phyloP scores from a whole-genome alignment of 2,329 filamentous ascomycete species.

The Penicillium brasilianum region DNA sequence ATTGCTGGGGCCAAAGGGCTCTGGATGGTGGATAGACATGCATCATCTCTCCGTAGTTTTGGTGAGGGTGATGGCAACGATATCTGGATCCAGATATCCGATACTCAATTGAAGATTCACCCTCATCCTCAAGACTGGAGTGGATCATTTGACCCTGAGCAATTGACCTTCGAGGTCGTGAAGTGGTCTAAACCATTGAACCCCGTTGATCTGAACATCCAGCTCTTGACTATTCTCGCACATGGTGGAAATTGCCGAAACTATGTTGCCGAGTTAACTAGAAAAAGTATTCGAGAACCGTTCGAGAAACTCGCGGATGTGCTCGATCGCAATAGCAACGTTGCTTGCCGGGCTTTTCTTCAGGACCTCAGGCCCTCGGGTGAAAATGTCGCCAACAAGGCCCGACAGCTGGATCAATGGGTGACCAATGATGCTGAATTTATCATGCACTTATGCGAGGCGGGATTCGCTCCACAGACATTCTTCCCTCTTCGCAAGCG shows the following conservation, averaged over 20 bases:
- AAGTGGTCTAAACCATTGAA: conserved; percentile 52
- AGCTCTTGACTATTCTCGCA: conserved; percentile 61
- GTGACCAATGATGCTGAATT: conserved; percentile 40
- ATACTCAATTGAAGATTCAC: conserved; percentile 64
- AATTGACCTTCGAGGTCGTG: conserved; percentile 63
- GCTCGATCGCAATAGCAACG: conserved; percentile 39
- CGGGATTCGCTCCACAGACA: conserved; percentile 54
- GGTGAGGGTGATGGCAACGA: conserved; percentile 27
- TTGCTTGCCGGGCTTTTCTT: conserved; percentile 44
- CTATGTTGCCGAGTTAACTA: conserved; percentile 50
- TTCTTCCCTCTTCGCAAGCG: conserved; percentile 49
- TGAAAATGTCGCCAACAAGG: conserved; percentile 30
- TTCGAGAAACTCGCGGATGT: conserved; percentile 45
- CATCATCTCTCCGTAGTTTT: conserved; percentile 27
- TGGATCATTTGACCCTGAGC: conserved; percentile 43
- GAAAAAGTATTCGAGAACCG: conserved; percentile 43
- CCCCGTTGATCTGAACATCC: conserved; percentile 57
- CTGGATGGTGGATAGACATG: conserved; percentile 60
- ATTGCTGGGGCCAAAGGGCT: conserved; percentile 66
- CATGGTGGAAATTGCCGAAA: conserved; percentile 55
- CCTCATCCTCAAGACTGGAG: conserved; percentile 46
- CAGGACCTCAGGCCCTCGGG: conserved; percentile 38
- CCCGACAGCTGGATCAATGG: conserved; percentile 44
- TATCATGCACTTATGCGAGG: conserved; percentile 46
- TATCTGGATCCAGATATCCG: conserved; percentile 61